Conservation (phyloP, 1,284 basidiomycete genomes). For the Caloboletus inedulis region DNA sequence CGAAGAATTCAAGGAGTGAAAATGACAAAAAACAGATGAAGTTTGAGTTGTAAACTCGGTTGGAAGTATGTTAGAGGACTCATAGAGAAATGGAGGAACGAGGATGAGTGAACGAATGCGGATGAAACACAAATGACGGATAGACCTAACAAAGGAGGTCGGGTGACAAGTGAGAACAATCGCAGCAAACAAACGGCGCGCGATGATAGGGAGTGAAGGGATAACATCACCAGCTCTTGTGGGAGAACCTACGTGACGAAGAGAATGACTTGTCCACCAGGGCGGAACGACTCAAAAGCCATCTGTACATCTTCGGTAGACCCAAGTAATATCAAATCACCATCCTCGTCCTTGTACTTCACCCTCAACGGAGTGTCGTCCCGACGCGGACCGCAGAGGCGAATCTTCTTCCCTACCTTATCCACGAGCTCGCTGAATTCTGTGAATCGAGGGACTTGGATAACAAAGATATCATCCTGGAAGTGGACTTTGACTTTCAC, state of each 20-base stretch:
- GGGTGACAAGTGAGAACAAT: conserved; percentile 18
- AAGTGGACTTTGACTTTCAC: conserved; percentile 88
- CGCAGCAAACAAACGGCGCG: conserved; percentile 7
- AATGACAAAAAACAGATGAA: conserved; percentile 12
- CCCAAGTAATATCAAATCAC: conserved; percentile 81
- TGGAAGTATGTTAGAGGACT: conserved; percentile 21
- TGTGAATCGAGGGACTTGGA: conserved; percentile 78
- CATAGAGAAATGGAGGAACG: conserved; percentile 6
- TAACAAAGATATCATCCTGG: conserved; percentile 88
- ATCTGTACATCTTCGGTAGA: conserved; percentile 89
- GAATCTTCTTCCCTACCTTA: conserved; percentile 89
- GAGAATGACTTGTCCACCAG: conserved; percentile 71
- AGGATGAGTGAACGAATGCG: conserved; percentile 23
- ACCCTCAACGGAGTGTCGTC: conserved; percentile 76
- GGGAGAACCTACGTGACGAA: conserved; percentile 55
- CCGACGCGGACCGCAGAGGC: conserved; percentile 76
- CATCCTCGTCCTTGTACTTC: conserved; percentile 89
- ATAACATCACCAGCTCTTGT: conserved; percentile 3
- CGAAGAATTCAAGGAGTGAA: conserved; percentile 16
- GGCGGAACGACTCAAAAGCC: conserved; percentile 78
- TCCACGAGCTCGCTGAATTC: conserved; percentile 82
- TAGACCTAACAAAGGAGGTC: conserved; percentile 18
- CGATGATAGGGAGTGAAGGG: conserved; percentile 6
- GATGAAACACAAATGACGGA: conserved; percentile 14
- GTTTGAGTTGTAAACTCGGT: neutral